Base-by-base conservation (phyloP, 2,329 filamentous ascomycete genomes). In the Paracorniculantispora psalliotae region DNA sequence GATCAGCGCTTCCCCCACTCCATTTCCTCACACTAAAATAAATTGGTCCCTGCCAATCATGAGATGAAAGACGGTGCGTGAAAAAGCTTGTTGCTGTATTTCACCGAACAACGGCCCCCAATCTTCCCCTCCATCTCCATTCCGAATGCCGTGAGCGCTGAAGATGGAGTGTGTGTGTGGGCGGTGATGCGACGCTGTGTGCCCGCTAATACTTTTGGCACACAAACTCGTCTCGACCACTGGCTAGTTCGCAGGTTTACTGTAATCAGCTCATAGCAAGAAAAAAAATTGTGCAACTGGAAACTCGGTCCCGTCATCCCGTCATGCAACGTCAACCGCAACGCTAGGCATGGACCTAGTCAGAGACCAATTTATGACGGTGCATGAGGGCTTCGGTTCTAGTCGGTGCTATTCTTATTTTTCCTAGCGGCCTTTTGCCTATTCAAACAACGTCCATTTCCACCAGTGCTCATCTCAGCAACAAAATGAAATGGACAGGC, bases 251-350 rank as follows among this genome's bases (percentile, higher is more conserved):
- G n/a, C n/a, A n/a, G n/a, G 33, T 8, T 7, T 35, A 35, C 33
- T 35, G 15, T 8, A 35, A 35, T 15, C 33, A 35, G 15, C 33
- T 35, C n/a, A n/a, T n/a, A n/a, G n/a, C n/a, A 7, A 50, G 25
- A 37, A n/a, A 41, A 25, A 52, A 25, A 41, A 53, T 19, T 25
- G 17, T 35, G 21, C 19, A 48, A 19, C 33, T 48, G 13, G 12
- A 12, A 48, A 10, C 28, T 28, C n/a, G 44, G 43, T 9, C 53
- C n/a, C 53, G n/a, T 48, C 23, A 12, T 48, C 28, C 41, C 43
- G 28, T 56, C 53, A 48, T 57, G 53, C 44, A 57, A 57, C 43
- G 53, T 56, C 53, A 21, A 56, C 53, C 43, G 17, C 43, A 39
- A 30, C 53, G 28, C 53, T 48, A 55, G 39, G 26, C 51, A 25